Evolutionary conservation across 345 rosid species (phyloP).

Genomic region (Eucalyptus decipiens): DNA sequence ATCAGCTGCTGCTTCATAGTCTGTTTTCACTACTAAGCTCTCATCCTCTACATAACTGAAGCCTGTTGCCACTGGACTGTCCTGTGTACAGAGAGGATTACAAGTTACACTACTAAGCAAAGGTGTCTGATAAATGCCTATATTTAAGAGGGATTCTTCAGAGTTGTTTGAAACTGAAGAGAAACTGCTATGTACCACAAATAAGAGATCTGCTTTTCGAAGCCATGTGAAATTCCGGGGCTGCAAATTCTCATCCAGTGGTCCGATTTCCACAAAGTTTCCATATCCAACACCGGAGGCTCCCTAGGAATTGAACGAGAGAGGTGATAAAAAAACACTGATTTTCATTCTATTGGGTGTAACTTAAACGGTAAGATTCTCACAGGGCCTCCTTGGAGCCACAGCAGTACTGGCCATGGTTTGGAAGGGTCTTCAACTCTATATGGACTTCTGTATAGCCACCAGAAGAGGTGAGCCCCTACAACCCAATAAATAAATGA

Average conservation of each 20-base stretch:
- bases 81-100: conserved; percentile 1
- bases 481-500: background rate
- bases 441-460: conserved; percentile 27
- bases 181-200: conserved; percentile 13
- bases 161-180: background rate
- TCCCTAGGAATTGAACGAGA: conserved; percentile 5
- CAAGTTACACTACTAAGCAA: background rate
- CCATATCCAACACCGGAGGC: conserved; percentile 25
- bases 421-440: conserved; percentile 21
- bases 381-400: conserved; percentile 47
- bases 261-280: conserved; percentile 32
- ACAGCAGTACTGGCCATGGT: conserved; percentile 32
- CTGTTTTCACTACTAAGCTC: conserved; percentile 15
- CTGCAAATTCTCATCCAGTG: conserved; percentile 14
- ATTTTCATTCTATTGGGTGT: background rate
- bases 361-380: background rate
- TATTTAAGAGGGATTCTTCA: background rate
- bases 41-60: conserved; percentile 29
- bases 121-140: background rate
- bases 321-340: background rate
- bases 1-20: conserved; percentile 36
- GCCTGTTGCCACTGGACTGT: conserved; percentile 32
- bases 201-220: conserved; percentile 29
- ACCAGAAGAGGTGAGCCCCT: conserved; percentile 39
- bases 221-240: conserved; percentile 36